Base-by-base conservation (phyloP, 495 filamentous ascomycete genomes). In the Neurospora sp. region DNA sequence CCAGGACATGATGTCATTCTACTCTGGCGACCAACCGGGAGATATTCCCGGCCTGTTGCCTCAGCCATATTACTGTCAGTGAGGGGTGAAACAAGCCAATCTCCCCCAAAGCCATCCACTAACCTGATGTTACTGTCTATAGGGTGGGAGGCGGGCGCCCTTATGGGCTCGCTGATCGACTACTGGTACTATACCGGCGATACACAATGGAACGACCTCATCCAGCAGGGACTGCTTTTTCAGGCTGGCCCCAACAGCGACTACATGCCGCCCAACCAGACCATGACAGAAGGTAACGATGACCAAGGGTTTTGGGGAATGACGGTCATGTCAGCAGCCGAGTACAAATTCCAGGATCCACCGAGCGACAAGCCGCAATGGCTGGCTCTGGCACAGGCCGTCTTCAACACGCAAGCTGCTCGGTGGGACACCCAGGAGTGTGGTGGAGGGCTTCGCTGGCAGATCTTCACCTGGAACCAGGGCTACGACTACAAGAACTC, bases 401-500 rank as follows among this genome's bases (percentile, higher is more conserved):
- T 90, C 1, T 95, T 94, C 83, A 94, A 94, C 80, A 89, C 88
- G 2, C 91, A 93, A 76, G 89, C 87, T 3, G 81, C 83, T 0
- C 84, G 92, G 3, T 95, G 92, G 92, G 86, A 94, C 72, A 82
- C 82, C 2, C 76, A 80, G 7, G 86, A 87, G 21, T 97, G 93
- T 80, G 86, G 86, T 39, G 93, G 93, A 59, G 93, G 94, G 1
- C 82, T 96, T 69, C 85, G 90, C 39, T 96, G 93, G 93, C 93
- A 96, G 83, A 92, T 96, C 54, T 93, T 88, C 80, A 85, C 88
- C 4, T 94, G 90, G 81, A 92, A 94, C 82, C 89, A 85, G 11
- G 94, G 93, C 2, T 96, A 92, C 80, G 86, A 89, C 72, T 93
- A 90, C 81, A 93, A 93, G 79, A 94, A 94, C 78, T 86, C 89